These are phyloP conservation scores for Priceomyces fermenticarens DNA, from an alignment of 805 yeast species.

Conservation along the genomic window DNA sequence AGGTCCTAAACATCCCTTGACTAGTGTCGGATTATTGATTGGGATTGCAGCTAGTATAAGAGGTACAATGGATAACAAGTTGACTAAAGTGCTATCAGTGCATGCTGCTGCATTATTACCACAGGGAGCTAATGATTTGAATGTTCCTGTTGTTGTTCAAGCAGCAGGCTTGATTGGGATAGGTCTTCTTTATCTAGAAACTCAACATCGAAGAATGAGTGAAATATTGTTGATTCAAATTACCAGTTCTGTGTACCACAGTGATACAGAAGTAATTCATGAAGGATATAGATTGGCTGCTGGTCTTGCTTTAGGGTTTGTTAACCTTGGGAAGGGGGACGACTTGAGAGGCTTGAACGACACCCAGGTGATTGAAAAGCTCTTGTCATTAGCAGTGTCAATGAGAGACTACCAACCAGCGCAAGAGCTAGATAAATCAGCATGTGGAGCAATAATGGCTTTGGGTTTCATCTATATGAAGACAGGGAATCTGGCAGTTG, in stretches of 20 bases:
- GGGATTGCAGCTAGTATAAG: conserved; percentile 90
- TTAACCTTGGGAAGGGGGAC: conserved; percentile 76
- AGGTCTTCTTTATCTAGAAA: conserved; percentile 75
- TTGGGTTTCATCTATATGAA: conserved; percentile 70
- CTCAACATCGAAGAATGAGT: conserved; percentile 84
- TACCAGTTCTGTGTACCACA: conserved; percentile 47
- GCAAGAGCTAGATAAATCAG: conserved; percentile 57
- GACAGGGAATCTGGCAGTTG: conserved; percentile 58
- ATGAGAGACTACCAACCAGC: conserved; percentile 62
- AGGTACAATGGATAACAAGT: conserved; percentile 80
- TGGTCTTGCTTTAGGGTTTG: conserved; percentile 82
- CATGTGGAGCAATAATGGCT: conserved; percentile 76
- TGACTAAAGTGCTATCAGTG: conserved; percentile 88
- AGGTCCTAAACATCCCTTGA: conserved; percentile 81
- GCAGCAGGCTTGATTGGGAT: conserved; percentile 90
- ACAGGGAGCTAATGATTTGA: conserved; percentile 82
- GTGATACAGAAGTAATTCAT: conserved; percentile 56
- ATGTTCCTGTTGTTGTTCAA: conserved; percentile 79
- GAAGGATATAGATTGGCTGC: conserved; percentile 86
- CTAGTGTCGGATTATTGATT: conserved; percentile 80
- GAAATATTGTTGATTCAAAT: conserved; percentile 74
- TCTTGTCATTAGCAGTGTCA: conserved; percentile 56
- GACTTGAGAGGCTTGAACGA: conserved; percentile 58
- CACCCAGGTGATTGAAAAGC: conserved; percentile 57
- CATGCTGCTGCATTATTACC: conserved; percentile 92